These are phyloP conservation scores for Talaromyces sp. DNA, from an alignment of 2,329 filamentous ascomycete genomes.

Conservation along the genomic window DNA sequence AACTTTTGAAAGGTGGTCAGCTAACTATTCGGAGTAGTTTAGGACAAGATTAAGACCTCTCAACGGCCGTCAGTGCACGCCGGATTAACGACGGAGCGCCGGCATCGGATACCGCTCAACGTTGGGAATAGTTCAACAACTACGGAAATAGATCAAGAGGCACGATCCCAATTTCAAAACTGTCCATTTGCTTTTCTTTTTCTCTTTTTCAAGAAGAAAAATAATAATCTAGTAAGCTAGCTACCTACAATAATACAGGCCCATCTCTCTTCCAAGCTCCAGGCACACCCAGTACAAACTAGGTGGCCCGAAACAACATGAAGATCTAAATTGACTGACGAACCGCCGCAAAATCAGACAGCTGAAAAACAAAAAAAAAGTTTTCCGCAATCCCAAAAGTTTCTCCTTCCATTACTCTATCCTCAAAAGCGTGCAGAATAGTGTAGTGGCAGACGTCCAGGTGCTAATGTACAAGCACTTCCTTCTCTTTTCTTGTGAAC, in stretches of 20 bases:
- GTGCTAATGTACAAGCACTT: slow-evolving; percentile 22
- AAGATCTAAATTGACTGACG: slow-evolving; percentile 15
- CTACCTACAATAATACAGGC: slow-evolving; percentile 29
- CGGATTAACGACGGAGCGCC: slow-evolving; percentile 12
- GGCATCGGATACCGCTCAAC: neutral
- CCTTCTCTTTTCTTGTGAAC: slow-evolving; percentile 17
- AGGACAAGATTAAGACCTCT: too few relatives aligned
- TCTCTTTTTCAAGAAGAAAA: slow-evolving; percentile 8
- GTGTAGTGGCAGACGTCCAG: slow-evolving; percentile 22
- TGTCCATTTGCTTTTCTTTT: slow-evolving; percentile 17
- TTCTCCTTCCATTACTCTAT: slow-evolving; percentile 22
- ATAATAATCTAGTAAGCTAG: slow-evolving; percentile 27
- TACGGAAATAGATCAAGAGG: neutral
- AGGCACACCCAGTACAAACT: slow-evolving; percentile 6
- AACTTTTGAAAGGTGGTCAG: slow-evolving; percentile 10
- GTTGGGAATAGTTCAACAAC: neutral
- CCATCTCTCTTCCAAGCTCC: slow-evolving; percentile 17
- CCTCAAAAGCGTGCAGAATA: slow-evolving; percentile 1
- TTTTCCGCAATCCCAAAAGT: slow-evolving; percentile 17
- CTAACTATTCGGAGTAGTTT: too few relatives aligned
- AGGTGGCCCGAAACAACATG: slow-evolving; percentile 13
- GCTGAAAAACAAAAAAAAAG: slow-evolving; percentile 20
- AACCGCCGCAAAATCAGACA: slow-evolving; percentile 11
- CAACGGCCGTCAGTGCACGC: neutral
- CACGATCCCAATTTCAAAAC: slow-evolving; percentile 17